Evolutionary conservation across 148 eudicot species (phyloP).

Genomic region (Diospyros kaki): DNA sequence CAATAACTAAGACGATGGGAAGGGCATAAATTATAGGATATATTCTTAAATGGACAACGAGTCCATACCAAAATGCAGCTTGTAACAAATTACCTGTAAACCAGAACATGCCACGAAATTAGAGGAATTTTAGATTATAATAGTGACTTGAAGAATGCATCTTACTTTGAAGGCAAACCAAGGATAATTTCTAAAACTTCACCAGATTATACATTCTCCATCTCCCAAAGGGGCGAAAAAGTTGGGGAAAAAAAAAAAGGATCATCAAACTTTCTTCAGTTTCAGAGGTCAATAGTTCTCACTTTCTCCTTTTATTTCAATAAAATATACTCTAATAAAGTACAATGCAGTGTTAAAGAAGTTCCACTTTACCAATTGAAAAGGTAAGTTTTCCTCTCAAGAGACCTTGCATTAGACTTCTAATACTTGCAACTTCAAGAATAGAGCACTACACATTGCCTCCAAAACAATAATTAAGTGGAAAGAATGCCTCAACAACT

Average conservation of each 20-base stretch:
- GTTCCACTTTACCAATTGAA: not conserved
- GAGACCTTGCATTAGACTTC: not conserved
- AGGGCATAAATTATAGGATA: constrained; percentile 91
- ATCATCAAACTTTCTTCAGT: not conserved
- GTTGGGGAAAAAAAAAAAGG: not conserved
- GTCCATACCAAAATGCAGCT: constrained; percentile 95
- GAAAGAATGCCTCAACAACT: not conserved
- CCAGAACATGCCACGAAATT: not conserved
- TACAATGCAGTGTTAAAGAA: not conserved
- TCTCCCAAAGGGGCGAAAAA: not conserved
- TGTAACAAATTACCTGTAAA: constrained; percentile 54
- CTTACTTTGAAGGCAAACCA: not conserved
- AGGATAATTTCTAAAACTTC: not conserved
- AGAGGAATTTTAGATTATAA: not conserved
- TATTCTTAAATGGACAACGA: constrained; percentile 88
- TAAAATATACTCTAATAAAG: not conserved
- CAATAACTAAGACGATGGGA: constrained; percentile 69
- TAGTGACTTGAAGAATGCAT: not conserved
- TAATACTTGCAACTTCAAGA: not conserved
- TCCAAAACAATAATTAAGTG: not conserved
- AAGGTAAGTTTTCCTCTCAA: not conserved
- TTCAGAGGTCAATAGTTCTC: not conserved
- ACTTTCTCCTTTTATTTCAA: not conserved
- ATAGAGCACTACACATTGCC: not conserved
- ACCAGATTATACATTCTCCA: not conserved